Base-by-base conservation (phyloP, 768 basidiomycete genomes). In the Calvatia gigantea region DNA sequence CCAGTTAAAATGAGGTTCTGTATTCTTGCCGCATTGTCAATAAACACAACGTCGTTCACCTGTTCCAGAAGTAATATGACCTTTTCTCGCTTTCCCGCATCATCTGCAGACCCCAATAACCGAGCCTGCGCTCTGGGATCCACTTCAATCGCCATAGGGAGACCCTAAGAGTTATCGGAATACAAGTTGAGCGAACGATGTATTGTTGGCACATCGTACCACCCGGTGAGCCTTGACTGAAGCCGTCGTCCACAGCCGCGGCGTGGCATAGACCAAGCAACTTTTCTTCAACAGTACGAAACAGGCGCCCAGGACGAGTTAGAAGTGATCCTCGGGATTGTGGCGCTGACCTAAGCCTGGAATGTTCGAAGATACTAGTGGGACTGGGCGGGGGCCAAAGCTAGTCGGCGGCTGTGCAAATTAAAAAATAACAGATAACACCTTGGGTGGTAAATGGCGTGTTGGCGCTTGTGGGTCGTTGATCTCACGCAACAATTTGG, bases 221-320 rank as follows among this genome's bases (percentile, higher is more conserved):
- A 3, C 5, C 7, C 37, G 43, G 23, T 19, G 15, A 41, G 37
- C 23, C 4, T 46, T n/a, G 4, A 54, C 23, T 9, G 35, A 37
- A 2, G 46, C 19, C 2, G 32, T 45, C n/a, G 44, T 54, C 44
- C 53, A 54, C n/a, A 54, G 43, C 25, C 29, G 53, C 4, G 44
- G n/a, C n/a, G n/a, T n/a, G n/a, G 53, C 12, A 44, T 45, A 1
- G 31, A 45, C 53, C 53, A 46, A 25, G 21, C 44, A 15, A 45
- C 33, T 32, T 35, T 9, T 28, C 33, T 28, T 44, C 42, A 53
- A n/a, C 44, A 28, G 17, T 32, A 43, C 9, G 29, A 53, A 17
- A 53, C 42, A 11, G 51, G 50, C 8, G 2, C 19, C 17, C 8
- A 51, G 31, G 14, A 39, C 25, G 7, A 51, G 6, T 6, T 21